Percentiles rank a stretch among this genome's conserved stretches.
Evolutionary conservation across 192 early-diverging fungal genomes (phyloP).

Genomic region (Anaeromyces robustus): DNA sequence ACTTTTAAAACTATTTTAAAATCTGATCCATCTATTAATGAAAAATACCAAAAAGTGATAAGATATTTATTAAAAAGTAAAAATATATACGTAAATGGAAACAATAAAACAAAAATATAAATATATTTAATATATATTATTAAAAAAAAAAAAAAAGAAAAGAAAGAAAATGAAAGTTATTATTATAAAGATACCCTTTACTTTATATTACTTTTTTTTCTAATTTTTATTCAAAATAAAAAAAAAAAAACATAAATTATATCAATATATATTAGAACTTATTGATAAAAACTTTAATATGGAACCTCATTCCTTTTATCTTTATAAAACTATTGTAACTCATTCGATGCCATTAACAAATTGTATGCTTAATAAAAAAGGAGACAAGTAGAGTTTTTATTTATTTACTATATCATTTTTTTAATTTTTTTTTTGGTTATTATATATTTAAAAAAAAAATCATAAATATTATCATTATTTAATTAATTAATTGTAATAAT

Average conservation of each 20-base stretch:
- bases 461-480: too few species aligned
- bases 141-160: too few species aligned
- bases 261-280: background rate
- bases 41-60: background rate
- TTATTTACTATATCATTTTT: constrained; percentile 1
- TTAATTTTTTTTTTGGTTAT: too few species aligned
- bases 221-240: too few species aligned
- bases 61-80: background rate
- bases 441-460: background rate
- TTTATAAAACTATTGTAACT: constrained; percentile 13
- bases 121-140: too few species aligned
- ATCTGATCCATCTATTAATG: background rate
- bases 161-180: too few species aligned
- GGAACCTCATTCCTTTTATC: background rate
- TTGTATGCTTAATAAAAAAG: constrained; percentile 28
- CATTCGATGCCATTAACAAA: constrained; percentile 35
- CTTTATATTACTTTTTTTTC: too few species aligned
- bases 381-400: constrained; percentile 12
- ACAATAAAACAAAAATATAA: too few species aligned
- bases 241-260: too few species aligned
- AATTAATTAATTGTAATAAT: too few species aligned
- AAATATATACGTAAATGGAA: background rate
- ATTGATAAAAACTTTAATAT: background rate
- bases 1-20: background rate
- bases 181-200: too few species aligned